Base-by-base conservation (phyloP, 306 rosid genomes). In the Rosa multiflora region DNA sequence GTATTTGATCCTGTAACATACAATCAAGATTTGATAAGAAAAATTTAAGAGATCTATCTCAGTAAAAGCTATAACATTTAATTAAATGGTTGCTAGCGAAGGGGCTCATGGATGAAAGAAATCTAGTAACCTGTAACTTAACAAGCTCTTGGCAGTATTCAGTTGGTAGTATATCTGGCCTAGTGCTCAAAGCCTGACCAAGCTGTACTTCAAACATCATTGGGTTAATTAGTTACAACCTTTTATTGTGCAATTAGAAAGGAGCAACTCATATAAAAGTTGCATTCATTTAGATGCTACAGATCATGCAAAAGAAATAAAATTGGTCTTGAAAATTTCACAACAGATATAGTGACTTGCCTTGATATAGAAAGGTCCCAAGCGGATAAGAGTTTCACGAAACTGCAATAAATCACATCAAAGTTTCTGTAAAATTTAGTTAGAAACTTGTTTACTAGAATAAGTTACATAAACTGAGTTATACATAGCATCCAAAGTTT, bases 301-400 rank as follows among this genome's bases (percentile, higher is more conserved):
- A 2, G 11, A 40, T 29, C 73, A 61, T 32, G 4, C 12, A 26
- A 58, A 67, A 39, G 20, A 21, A 21, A 10, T 58, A 49, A 49
- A 74, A 42, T 1, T 12, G 32, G 15, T 53, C 26, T 21, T 59
- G 70, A 73, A 74, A 82, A 73, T 74, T 86, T 80, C 74, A 67
- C 53, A 1, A 66, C 14, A 3, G 71, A 42, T 49, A 3, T 74
- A 86, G 82, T 67, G 76, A 83, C 93, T 92, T 91, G 83, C 99
- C 99, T 95, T 95, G 77, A 90, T 68, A 82, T 95, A 95, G 93
- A 95, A 95, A 78, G 99, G 99, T 76, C 99, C 99, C 91, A 95
- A 83, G 73, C 58, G 86, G 81, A 95, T 93, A n/a, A 95, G 87
- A 77, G 99, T 95, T 90, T 95, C 86, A 10, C 99, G 93, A 83